Percentiles rank a stretch among this genome's conserved stretches.
Conservation (phyloP, 2,329 filamentous ascomycete species). For the Fusarium pseudograminearum region DNA sequence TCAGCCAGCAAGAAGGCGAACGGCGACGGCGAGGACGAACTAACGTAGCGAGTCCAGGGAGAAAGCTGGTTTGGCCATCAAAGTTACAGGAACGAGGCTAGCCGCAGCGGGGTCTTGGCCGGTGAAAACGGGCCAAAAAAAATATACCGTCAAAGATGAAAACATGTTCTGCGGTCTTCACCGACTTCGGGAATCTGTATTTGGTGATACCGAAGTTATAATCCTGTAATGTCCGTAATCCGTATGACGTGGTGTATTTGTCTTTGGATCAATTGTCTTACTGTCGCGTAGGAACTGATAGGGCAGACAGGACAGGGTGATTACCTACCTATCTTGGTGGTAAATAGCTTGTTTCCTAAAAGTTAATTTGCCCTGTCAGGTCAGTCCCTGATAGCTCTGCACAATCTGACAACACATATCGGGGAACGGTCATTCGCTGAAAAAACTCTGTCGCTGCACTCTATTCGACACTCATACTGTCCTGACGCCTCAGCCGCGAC, state of each 20-base stretch:
- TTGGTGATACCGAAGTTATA: constrained; percentile 17
- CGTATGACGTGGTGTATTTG: constrained; percentile 15
- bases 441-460: neutral
- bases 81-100: constrained; percentile 14
- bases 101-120: constrained; percentile 23
- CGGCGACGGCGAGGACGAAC: constrained; percentile 22
- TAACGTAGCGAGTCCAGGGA: neutral
- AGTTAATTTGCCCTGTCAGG: constrained; percentile 1
- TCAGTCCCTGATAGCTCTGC: neutral
- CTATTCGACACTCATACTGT: neutral
- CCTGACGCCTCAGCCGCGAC: constrained; percentile 17
- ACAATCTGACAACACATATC: neutral
- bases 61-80: constrained; percentile 13
- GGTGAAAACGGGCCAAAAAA: constrained; percentile 4
- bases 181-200: constrained; percentile 26
- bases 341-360: neutral
- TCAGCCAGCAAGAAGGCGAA: constrained; percentile 17
- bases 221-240: neutral
- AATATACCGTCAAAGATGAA: neutral
- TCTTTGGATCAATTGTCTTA: neutral
- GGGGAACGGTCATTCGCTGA: neutral
- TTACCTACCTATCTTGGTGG: neutral
- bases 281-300: neutral
- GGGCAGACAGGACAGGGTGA: neutral
- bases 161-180: constrained; percentile 8